Percentiles rank a stretch among this genome's conserved stretches.
These are phyloP conservation scores for Cucurbitaria berberidis DNA, from an alignment of 2,329 filamentous ascomycete species.

Conservation along the genomic window DNA sequence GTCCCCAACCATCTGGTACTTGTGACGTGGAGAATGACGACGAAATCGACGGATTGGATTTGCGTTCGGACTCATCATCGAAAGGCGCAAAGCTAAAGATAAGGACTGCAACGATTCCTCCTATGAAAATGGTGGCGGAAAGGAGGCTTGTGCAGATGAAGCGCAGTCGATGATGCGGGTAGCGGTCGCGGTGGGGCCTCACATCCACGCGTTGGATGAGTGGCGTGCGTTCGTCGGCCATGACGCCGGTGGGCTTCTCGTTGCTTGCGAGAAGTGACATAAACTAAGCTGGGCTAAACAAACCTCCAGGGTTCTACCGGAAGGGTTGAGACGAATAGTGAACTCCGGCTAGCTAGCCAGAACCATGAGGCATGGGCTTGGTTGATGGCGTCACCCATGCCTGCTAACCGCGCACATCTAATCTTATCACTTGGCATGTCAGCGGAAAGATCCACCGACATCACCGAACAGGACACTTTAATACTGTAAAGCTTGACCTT, in stretches of 20 bases:
- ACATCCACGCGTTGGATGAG: constrained; percentile 68
- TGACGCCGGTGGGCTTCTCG: constrained; percentile 39
- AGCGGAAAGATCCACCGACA: constrained; percentile 3
- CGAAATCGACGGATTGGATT: constrained; percentile 10
- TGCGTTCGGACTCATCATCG: constrained; percentile 35
- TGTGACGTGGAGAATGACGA: constrained; percentile 29
- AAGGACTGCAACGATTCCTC: constrained; percentile 47
- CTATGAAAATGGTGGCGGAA: constrained; percentile 44
- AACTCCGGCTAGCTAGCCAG: constrained; percentile 1
- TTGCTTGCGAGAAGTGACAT: constrained; percentile 27
- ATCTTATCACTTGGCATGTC: constrained; percentile 16
- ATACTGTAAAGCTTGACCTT: too few species aligned
- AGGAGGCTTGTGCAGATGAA: constrained; percentile 69
- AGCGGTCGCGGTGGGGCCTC: constrained; percentile 59
- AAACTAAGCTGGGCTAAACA: not conserved
- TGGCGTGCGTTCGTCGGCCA: constrained; percentile 67
- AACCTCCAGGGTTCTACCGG: constrained; percentile 1
- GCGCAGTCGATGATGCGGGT: constrained; percentile 64
- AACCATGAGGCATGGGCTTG: constrained; percentile 6
- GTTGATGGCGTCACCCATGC: constrained; percentile 15
- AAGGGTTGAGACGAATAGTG: constrained; percentile 3
- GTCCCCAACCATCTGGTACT: constrained; percentile 49
- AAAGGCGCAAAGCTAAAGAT: constrained; percentile 48
- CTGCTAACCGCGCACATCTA: constrained; percentile 2
- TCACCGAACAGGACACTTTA: too few species aligned